A percentile compares a stretch with the other conserved stretches of the same genome.
Conservation (phyloP, 192 early-diverging fungal genomes). For the Ambispora gerdemannii region DNA sequence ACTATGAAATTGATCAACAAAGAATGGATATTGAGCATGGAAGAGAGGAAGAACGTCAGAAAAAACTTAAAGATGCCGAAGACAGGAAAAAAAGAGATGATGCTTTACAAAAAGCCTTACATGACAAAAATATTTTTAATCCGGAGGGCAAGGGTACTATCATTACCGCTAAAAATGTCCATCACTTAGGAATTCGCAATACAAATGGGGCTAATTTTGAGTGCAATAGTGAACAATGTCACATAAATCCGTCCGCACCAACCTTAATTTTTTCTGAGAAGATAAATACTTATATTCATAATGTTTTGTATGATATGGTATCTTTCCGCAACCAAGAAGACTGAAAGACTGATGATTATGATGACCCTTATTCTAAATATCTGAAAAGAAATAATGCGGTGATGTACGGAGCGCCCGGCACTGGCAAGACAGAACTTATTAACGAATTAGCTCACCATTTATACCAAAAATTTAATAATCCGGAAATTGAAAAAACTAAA, state of each 20-base stretch:
- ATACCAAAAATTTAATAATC: background rate
- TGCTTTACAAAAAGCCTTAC: background rate
- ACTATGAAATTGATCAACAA: background rate
- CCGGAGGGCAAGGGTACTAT: background rate
- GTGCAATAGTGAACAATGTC: background rate
- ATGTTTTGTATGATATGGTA: background rate
- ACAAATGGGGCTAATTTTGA: background rate
- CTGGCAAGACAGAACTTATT: background rate
- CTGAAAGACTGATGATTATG: background rate
- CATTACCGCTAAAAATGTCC: background rate
- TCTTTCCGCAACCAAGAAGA: background rate
- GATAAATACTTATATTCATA: background rate
- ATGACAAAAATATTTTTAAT: background rate
- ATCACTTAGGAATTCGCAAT: background rate
- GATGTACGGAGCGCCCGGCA: slow-evolving; percentile 1
- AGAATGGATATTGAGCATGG: background rate
- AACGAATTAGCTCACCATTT: slow-evolving; percentile 4
- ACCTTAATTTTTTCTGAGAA: background rate
- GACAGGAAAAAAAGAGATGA: background rate
- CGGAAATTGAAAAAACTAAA: background rate
- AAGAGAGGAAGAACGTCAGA: background rate
- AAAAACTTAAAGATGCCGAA: background rate
- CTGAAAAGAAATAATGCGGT: background rate
- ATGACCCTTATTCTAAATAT: background rate
- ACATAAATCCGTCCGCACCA: background rate